Evolutionary conservation across 2,329 filamentous ascomycete species (phyloP).

Genomic region (Basipetospora chlamydospora): DNA sequence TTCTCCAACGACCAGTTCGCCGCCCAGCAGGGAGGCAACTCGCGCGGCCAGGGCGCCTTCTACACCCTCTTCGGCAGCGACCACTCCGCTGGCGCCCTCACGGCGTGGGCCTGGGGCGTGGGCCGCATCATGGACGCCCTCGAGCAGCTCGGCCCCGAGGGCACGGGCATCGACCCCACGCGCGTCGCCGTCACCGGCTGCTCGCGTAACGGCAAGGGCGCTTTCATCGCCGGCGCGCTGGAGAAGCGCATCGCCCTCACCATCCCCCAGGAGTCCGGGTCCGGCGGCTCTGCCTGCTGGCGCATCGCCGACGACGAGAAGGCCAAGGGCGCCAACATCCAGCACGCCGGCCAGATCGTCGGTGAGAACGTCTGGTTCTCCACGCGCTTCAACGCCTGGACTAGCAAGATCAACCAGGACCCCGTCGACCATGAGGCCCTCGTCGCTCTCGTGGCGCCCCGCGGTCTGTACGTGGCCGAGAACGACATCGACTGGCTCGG

Average conservation of each 20-base stretch:
- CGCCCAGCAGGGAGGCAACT: conserved; percentile 27
- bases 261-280: conserved; percentile 47
- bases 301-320: conserved; percentile 37
- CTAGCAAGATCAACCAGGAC: conserved; percentile 27
- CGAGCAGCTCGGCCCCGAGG: conserved; percentile 29
- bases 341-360: conserved; percentile 44
- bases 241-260: conserved; percentile 44
- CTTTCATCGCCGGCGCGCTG: conserved; percentile 43
- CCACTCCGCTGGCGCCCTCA: conserved; percentile 42
- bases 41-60: conserved; percentile 42
- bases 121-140: conserved; percentile 45
- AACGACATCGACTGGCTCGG: conserved; percentile 44
- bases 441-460: conserved; percentile 39
- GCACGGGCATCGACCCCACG: conserved; percentile 32
- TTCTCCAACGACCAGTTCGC: conserved; percentile 46
- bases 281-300: conserved; percentile 48
- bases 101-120: conserved; percentile 50
- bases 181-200: conserved; percentile 45
- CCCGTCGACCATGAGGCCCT: conserved; percentile 45
- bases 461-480: conserved; percentile 40
- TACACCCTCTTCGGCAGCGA: conserved; percentile 41
- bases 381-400: conserved; percentile 35
- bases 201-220: conserved; percentile 50
- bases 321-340: conserved; percentile 38
- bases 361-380: conserved; percentile 52